Base-by-base conservation (phyloP, 2,329 filamentous ascomycete genomes). In the Fusarium denticulatum region DNA sequence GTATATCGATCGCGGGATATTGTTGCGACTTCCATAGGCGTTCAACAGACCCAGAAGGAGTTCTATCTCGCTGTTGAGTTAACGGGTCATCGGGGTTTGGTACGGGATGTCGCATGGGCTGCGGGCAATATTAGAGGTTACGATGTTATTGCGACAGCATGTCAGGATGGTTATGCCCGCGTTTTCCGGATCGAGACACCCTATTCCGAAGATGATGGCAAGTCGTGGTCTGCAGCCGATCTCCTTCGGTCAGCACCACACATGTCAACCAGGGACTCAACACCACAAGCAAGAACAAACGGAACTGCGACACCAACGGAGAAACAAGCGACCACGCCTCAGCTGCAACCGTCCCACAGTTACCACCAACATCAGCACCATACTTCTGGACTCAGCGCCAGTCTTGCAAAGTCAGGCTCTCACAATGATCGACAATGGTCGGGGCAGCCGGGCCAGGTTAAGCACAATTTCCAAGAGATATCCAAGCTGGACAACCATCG, bases 91-190 rank as follows among this genome's bases (percentile, higher is more conserved):
- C 87, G 89, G 13, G 91, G 92, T 2, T 87, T 98, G 43, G 93
- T 98, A 12, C 88, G 96, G 53, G 95, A 98, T 80, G 89, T 98
- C 3, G 92, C 94, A 5, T 99, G 96, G 96, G 94, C 96, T 2
- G 93, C 95, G 53, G 96, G 95, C 18, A 97, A 95, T 73, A 94
- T 97, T 77, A 87, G 95, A 43, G 96, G 96, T 3, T 96, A 94
- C 80, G 96, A 99, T 81, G 88, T 96, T 64, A 89, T 98, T 76
- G 96, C 96, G 7, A 97, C 95, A 11, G 96, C 95, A 6, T 96
- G 94, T 80, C 97, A 97, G 81, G 96, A 99, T 80, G 96, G 96
- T 7, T 92, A 91, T 76, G 91, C 98, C 45, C 89, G 96, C 45
- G 92, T 99, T n/a, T 97, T 97, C 79, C 91, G 96, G 76, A 82